These are phyloP conservation scores for Amphirosellinia nigrospora DNA, from an alignment of 495 filamentous ascomycete species.

Conservation along the genomic window DNA sequence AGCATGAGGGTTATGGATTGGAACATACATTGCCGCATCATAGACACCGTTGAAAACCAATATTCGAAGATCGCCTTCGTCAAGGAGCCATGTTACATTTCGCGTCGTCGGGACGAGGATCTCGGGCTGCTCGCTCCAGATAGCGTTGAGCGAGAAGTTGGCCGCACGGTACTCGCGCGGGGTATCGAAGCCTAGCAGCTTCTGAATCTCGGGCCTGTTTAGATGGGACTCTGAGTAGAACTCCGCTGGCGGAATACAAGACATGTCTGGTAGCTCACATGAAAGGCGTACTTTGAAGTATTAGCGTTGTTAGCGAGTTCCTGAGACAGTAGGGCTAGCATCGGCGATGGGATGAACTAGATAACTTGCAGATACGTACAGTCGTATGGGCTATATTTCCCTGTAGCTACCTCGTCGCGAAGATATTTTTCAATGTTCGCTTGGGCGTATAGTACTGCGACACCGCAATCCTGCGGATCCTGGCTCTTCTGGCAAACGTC, in stretches of 20 bases:
- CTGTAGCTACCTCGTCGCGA: not conserved
- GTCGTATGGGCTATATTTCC: slow-evolving; percentile 4
- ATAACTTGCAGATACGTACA: not conserved
- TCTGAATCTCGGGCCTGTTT: slow-evolving; percentile 13
- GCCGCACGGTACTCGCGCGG: not conserved
- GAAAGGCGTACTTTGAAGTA: not conserved
- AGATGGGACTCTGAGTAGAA: slow-evolving; percentile 1
- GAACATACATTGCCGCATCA: slow-evolving; percentile 19
- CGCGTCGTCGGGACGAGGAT: slow-evolving; percentile 14
- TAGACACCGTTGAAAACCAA: slow-evolving; percentile 19
- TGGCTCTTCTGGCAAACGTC: not conserved
- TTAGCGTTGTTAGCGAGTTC: not conserved
- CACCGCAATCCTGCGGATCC: not conserved
- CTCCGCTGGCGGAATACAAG: slow-evolving; percentile 2
- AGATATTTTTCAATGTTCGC: slow-evolving; percentile 3
- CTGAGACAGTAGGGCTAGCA: not conserved
- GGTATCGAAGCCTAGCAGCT: slow-evolving; percentile 8
- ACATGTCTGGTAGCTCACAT: slow-evolving; percentile 9
- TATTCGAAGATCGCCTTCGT: slow-evolving; percentile 3
- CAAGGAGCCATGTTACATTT: slow-evolving; percentile 13
- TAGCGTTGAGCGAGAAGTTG: slow-evolving; percentile 15
- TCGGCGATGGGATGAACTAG: not conserved
- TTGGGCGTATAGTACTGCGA: not conserved
- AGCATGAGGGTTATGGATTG: not conserved
- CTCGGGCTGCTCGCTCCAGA: slow-evolving; percentile 16